Evolutionary conservation across 345 rosid genomes (phyloP), one percentile per base, ranked within the genome.

Genomic region (Lepidium africanum): DNA sequence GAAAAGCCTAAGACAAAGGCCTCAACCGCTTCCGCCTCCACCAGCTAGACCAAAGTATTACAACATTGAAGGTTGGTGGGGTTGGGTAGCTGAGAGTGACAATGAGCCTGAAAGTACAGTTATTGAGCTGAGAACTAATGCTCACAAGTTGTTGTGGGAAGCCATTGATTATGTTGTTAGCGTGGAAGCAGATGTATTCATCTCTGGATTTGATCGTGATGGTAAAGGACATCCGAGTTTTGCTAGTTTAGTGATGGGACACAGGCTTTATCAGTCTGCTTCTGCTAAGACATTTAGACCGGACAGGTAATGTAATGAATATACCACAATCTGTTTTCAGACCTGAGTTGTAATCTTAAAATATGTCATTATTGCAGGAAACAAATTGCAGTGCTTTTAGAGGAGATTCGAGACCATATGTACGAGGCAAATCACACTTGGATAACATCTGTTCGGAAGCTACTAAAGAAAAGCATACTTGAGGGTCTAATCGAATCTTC

Each of bases 71-170:
- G 98, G 98, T 41, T 93, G 98, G 98, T 93, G 98, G 98, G 98
- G 97, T 69, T 93, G 98, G 98, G 98, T 93, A 61, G 98, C 98
- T 16, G 97, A 93, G 81, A 90, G 98, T 69, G 97, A 93, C 77
- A 87, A 93, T 49, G 98, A 93, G 79, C 98, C 98, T 4, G 98
- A 93, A 74, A 93, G 90, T 73, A 88, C 97, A 0, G 98, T 93
- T 49, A 83, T 90, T 66, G 98, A 93, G 80, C 69, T 93, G 86
- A 87, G 98, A 78, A 93, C 93, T 56, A 90, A 88, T 78, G 98
- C 97, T 54, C 98, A 93, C 69, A 93, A 93, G 76, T 70, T 93
- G 64, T 79, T 93, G 23, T 93, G 98, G 98, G 97, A 93, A 73
- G 98, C 97, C 7, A 84, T 93, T 73, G 98, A 93, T 79, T 93